Evolutionary conservation across 2,329 filamentous ascomycete genomes (phyloP), one percentile per base, ranked within the genome.

Genomic region (Colletotrichum chlorophyti): DNA sequence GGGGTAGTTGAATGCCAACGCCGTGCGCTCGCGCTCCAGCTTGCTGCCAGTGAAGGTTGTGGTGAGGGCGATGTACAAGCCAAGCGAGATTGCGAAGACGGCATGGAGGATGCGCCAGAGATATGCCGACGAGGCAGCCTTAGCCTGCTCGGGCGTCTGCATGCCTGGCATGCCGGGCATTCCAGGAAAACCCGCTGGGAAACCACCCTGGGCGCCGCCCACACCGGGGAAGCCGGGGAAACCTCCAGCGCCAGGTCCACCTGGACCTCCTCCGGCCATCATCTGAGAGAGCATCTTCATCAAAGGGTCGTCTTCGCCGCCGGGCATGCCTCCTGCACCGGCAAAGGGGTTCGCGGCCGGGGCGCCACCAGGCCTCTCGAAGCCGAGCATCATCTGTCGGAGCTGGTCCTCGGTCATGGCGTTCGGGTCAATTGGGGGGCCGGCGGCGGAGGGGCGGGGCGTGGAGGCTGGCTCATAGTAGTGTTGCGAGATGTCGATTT

Each of bases 401-500:
- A 89, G 76, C 65, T 85, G 82, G n/a, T 81, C 80, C 53, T 88
- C 84, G n/a, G 78, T 79, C 41, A 83, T 69, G 38, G 72, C 66
- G 43, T 63, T 68, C 19, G 71, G 65, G 58, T 74, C 70, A 49
- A 69, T 60, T 34, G 68, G 55, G 4, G 64, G 62, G 1, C 67
- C 59, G 19, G 55, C 61, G 5, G 63, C 48, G 27, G 70, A 62
- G 27, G 72, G 65, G 5, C 63, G 60, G 24, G 57, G 37, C 23
- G 61, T 66, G 12, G 65, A 60, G 7, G 49, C 46, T 1, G 87
- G 87, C 29, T 81, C 74, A 73, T 89, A 90, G 73, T 82, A 88
- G 74, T 91, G 89, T 63, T 88, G 75, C n/a, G 89, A 91, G 65
- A 94, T 92, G 70, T 93, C 90, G 63, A 91, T 83, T 72, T 93